Evolutionary conservation across 257 asterid species (phyloP).

Genomic region (Solanum okadae): DNA sequence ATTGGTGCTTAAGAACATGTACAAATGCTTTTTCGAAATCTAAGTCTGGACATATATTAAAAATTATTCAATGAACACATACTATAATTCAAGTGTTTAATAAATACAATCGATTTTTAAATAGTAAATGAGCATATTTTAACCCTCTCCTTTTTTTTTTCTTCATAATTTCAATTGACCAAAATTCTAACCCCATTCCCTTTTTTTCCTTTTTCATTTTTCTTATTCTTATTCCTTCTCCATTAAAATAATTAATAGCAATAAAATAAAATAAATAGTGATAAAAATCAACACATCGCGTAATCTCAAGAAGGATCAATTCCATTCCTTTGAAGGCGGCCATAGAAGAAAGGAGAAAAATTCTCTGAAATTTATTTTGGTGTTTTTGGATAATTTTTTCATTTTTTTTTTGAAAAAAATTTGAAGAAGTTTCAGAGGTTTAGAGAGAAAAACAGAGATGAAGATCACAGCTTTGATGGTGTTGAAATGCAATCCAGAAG

Average conservation of each 20-base stretch:
- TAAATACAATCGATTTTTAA: too few species aligned
- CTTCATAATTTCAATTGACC: not conserved
- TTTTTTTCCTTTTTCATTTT: not conserved
- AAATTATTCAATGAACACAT: not conserved
- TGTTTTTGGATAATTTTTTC: not conserved
- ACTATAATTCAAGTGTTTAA: too few species aligned
- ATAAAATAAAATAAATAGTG: not conserved
- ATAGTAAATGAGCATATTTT: not conserved
- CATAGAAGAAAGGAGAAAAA: not conserved
- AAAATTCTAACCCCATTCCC: not conserved
- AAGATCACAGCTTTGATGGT: slow-evolving; percentile 93
- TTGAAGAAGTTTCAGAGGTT: not conserved
- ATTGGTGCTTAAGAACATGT: not conserved
- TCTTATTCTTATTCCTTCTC: not conserved
- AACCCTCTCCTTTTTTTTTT: not conserved
- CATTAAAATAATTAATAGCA: not conserved
- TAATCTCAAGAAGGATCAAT: not conserved
- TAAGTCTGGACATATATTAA: too few species aligned
- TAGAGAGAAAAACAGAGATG: slow-evolving; percentile 24
- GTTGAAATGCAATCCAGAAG: slow-evolving; percentile 50
- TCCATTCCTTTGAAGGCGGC: not conserved
- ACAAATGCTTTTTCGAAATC: too few species aligned
- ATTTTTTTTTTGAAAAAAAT: not conserved
- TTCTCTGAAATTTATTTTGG: not conserved
- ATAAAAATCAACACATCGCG: not conserved